Evolutionary conservation across 345 rosid genomes (phyloP), one percentile per base, ranked within the genome.

Genomic region (Linum lewisii): DNA sequence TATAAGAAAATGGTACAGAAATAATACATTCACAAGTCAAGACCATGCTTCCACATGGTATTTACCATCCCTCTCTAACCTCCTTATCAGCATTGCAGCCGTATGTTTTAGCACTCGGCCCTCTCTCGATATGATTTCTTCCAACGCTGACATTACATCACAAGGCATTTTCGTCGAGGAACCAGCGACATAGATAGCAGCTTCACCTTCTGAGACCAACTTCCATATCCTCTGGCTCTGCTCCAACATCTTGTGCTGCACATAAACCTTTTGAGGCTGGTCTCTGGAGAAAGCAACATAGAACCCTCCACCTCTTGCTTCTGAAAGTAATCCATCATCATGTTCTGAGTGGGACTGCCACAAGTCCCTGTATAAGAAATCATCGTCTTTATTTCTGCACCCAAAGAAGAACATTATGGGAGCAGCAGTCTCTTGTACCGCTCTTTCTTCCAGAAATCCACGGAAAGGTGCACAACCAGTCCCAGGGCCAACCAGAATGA

Each of bases 31-130:
- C n/a, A n/a, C n/a, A 29, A 29, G 7, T 84, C 77, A 92, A 53
- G 94, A 81, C 99, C 99, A 93, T 64, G 95, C 94, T 81, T 93
- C 97, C 60, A 93, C 94, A 78, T 82, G 84, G 81, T 89, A 89
- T 61, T 72, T 85, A 20, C 97, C 89, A 18, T 81, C 83, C 61
- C 70, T 93, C 70, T 93, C 91, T 73, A 86, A 60, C 59, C 80
- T 81, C 75, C 78, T 81, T 18, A 93, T 78, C 82, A 75, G 81
- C 69, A 69, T 59, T 13, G 54, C 77, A 11, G 90, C 94, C 18
- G 75, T 54, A 53, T 79, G 94, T 72, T 52, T 83, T 2, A 94
- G 58, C 65, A 77, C 77, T 24, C 81, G 85, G 59, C 82, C 73
- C 71, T 83, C 94, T 67, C 82, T 69, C 6, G 79, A 64, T 60